A percentile compares a stretch with the other conserved stretches of the same genome.
Conservation (phyloP, 768 basidiomycete species). For the Suillus hirtellus region DNA sequence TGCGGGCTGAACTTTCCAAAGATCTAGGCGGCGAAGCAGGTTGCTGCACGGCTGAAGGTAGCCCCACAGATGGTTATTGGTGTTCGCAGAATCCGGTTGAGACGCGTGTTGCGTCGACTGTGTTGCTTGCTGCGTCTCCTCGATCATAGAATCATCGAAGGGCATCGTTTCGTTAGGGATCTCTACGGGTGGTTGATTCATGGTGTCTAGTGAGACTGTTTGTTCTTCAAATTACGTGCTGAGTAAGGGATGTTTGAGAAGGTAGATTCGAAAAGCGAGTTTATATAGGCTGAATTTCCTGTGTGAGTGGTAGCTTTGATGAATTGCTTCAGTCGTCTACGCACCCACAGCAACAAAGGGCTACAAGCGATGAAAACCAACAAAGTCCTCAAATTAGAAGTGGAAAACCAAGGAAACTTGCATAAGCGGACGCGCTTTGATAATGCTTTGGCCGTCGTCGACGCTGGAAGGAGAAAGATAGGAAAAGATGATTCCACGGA, state of each 20-base stretch:
- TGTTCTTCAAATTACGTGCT: constrained; percentile 1
- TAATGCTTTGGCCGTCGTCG: constrained; percentile 5
- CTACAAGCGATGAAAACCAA: constrained; percentile 13
- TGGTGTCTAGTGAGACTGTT: constrained; percentile 5
- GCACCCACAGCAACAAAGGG: constrained; percentile 24
- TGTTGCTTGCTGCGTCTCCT: constrained; percentile 41
- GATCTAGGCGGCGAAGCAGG: constrained; percentile 55
- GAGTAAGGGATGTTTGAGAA: background rate
- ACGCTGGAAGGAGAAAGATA: constrained; percentile 8
- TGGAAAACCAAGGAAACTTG: constrained; percentile 9
- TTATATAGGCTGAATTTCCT: constrained; percentile 10
- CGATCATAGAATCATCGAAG: constrained; percentile 30
- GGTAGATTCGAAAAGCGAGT: background rate
- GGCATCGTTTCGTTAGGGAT: constrained; percentile 23
- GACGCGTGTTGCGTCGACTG: constrained; percentile 41
- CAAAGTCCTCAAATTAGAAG: constrained; percentile 20
- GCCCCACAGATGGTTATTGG: constrained; percentile 58
- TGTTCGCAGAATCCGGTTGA: constrained; percentile 20
- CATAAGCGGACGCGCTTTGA: constrained; percentile 13
- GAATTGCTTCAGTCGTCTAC: constrained; percentile 16
- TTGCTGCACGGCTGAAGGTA: constrained; percentile 65
- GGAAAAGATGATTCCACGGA: constrained; percentile 13
- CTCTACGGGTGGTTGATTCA: constrained; percentile 9
- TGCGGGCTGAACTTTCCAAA: constrained; percentile 51
- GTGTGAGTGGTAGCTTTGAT: constrained; percentile 9